Evolutionary conservation across 805 yeast genomes (phyloP), one percentile per base, ranked within the genome.

Genomic region (Wickerhamomyces hampshirensis): DNA sequence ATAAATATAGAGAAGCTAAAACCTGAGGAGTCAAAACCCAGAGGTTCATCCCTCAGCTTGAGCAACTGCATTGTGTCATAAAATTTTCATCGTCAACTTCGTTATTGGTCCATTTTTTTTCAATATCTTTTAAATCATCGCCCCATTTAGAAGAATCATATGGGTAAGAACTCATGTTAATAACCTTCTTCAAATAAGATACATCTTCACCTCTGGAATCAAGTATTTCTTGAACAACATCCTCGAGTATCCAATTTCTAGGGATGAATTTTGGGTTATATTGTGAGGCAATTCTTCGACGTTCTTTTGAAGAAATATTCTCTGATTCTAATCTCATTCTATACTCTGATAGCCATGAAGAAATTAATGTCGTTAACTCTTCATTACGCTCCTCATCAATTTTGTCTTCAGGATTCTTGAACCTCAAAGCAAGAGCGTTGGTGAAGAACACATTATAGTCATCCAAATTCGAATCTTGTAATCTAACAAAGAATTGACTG

Each of bases 201-300:
- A 68, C 51, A 52, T 77, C 79, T 24, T 72, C 66, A n/a, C 65
- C 65, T 28, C 62, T 59, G 19, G 69, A 63, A 2, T 77, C 84
- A 26, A 70, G 65, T 0, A 79, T 69, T 30, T 64, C 61, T 19
- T 73, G 69, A 31, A 85, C 80, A 1, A 87, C 96, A 42, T 88
- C 89, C 36, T 87, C 86, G 36, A 93, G 65, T 35, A 89, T 80
- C 88, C 95, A 86, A 44, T 79, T 84, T 41, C 91, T 70, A 15
- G 96, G 93, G 5, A 84, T 71, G 52, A 91, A 91, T 24, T 75
- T 54, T 3, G 98, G 98, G 51, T 91, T 93, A 33, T 61, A 64
- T 3, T 47, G 35, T 6, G 61, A 53, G 32, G 87, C 75, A 4
- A 65, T 47, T 7, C 39, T 43, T 4, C 41, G 47, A 34, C 89